Base-by-base conservation (phyloP, 345 rosid genomes). In the Schrenkiella parvula region DNA sequence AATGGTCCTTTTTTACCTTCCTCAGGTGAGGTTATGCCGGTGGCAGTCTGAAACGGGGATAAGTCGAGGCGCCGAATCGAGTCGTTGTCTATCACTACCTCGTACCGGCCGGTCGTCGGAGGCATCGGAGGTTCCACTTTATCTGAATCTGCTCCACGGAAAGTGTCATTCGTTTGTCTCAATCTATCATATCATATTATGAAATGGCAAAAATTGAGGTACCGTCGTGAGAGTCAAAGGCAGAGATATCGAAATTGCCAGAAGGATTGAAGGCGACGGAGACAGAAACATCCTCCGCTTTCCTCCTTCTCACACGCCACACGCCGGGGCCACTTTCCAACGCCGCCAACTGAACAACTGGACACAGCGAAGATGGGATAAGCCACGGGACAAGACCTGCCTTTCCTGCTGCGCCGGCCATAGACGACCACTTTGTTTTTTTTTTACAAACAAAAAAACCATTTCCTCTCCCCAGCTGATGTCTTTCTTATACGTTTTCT, bases 201-300 rank as follows among this genome's bases (percentile, higher is more conserved):
- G n/a, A n/a, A n/a, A n/a, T n/a, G n/a, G n/a, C n/a, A n/a, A n/a
- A n/a, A n/a, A n/a, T n/a, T n/a, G n/a, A n/a, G n/a, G 37, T 55
- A 55, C 61, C 61, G 41, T 55, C 39, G 23, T 55, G 39, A 31
- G 60, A 31, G 3, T 17, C 61, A 0, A 55, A 55, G 61, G 61
- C 64, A 34, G 96, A 82, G 67, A 93, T 79, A 78, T 93, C 93
- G 67, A 84, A 93, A 63, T 85, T 89, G n/a, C 97, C 89, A 0
- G 95, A 86, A 38, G 96, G 98, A 52, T 93, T 82, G 89, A 90
- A 90, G 8, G 97, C 78, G 22, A 90, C 92, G 0, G 92, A 84
- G 71, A 76, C 83, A 4, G 88, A 35, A 66, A 86, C 69, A 42
- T 77, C 73, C 14, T 47, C 58, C 25, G 48, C 51, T 44, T 19